These are phyloP conservation scores for Leishmania tarentolae DNA, from an alignment of 208 protist species.

Conservation along the genomic window DNA sequence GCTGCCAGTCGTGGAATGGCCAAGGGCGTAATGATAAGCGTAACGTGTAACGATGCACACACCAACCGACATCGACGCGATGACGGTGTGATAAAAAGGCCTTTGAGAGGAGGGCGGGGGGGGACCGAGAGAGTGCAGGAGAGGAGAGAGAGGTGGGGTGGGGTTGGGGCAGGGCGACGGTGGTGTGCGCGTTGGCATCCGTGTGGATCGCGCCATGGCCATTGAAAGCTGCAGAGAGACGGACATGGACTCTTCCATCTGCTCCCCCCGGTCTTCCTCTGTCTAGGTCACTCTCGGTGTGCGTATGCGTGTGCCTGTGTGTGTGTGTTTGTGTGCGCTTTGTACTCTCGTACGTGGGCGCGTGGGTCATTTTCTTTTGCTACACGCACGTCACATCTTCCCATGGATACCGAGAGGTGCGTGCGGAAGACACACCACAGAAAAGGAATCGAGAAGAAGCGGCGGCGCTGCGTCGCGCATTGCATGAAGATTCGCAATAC, in stretches of 20 bases:
- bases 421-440: background rate
- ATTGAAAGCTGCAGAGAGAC: background rate
- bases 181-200: background rate
- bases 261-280: too few relatives aligned
- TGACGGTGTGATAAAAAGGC: background rate
- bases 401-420: background rate
- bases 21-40: background rate
- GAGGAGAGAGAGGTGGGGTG: background rate
- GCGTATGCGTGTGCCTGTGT: background rate
- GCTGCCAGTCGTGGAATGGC: background rate
- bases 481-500: background rate
- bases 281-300: background rate
- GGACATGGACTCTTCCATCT: background rate
- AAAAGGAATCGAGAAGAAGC: background rate
- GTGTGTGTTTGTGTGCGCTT: background rate
- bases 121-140: background rate
- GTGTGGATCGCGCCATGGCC: background rate
- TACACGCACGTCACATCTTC: background rate
- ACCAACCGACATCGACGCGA: background rate
- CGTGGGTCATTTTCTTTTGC: background rate
- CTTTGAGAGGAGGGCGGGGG: background rate
- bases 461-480: background rate
- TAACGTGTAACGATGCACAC: constrained; percentile 5
- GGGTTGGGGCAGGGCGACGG: background rate
- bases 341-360: background rate